Base-by-base conservation (phyloP, 805 yeast species). In the Ogataea salicorniae region DNA sequence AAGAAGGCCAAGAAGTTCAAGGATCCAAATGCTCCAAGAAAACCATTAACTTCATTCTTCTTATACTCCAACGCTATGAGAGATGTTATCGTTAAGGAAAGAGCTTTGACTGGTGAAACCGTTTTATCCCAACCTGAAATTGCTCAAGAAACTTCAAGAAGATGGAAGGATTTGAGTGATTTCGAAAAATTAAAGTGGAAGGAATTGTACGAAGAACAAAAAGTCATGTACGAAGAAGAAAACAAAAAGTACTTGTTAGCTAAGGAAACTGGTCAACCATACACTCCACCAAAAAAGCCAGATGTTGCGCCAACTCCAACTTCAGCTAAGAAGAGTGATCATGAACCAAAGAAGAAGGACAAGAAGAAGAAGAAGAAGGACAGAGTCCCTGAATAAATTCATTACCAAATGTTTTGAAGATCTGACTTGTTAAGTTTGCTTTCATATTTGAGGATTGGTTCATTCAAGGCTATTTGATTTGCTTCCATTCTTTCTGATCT, bases 1-100 rank as follows among this genome's bases (percentile, higher is more conserved):
- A 83, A 79, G 68, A 80, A 77, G 59, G 72, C 70, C 59, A 75
- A 73, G 58, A 71, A 64, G 36, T 74, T 69, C 45, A 73, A 69
- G 57, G 98, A 92, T 68, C 97, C 97, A 45, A 84, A 87, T 60
- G 97, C 96, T 40, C 99, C 99, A 50, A 89, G 87, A 75, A 90
- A 90, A 61, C 98, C 99, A 15, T 73, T 88, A 61, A 90, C 97
- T 20, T 85, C 87, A 40, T 91, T 82, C 71, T 87, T 92, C 66
- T 77, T 82, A 38, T 92, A 81, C 68, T 81, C 88, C 45, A 83
- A 85, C 54, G 81, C 80, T 55, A 78, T 81, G 54, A 82, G 96
- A 60, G 85, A 84, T 52, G 71, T 75, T 36, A 75, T 91, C 52
- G 80, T 83, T 47, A 83, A 78, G 46, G 90, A 86, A 52, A 78